Evolutionary conservation across 2,329 filamentous ascomycete genomes (phyloP), one percentile per base, ranked within the genome.

Genomic region (Lojkania enalia): DNA sequence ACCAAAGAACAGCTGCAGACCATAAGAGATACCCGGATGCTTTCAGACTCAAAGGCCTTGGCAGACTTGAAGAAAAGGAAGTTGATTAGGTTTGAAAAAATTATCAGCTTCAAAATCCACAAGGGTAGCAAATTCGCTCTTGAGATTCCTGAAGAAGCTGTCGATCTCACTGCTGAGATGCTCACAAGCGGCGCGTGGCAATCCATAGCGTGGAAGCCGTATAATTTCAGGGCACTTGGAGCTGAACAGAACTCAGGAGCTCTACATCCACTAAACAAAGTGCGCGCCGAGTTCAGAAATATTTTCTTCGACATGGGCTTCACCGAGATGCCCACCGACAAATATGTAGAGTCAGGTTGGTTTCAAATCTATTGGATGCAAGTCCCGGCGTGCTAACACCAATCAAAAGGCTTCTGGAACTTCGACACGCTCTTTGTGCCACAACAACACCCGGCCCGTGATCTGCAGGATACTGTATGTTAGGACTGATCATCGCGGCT

Each of bases 301-400:
- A 96, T 99, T 68, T 99, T 99, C 84, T 97, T 99, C 74, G 90
- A 96, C 70, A 95, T 96, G 85, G 94, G 92, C 41, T 99, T 97
- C 76, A 86, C 92, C 64, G 94, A 99, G 77, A 97, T 99, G 94
- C 88, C 91, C 12, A 96, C 92, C 38, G 87, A 87, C 74, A 84
- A 88, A 75, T 79, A 61, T 49, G 70, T 51, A 2, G 3, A 11
- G 30, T 12, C 18, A 20, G 5, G 19, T 19, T 12, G 4, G 12
- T 25, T 13, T 16, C 23, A n/a, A n/a, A 11, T 43, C 11, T 21
- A 3, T n/a, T 5, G n/a, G n/a, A n/a, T n/a, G n/a, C n/a, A n/a
- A 32, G 9, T 2, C 32, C 14, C 11, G 35, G 14, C 42, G 41
- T 54, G 11, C 62, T 45, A 35, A 40, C n/a, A 5, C 41, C 33